Evolutionary conservation across 192 early-diverging fungal species (phyloP), one percentile per base, ranked within the genome.

Genomic region (Pecoramyces ruminantium): DNA sequence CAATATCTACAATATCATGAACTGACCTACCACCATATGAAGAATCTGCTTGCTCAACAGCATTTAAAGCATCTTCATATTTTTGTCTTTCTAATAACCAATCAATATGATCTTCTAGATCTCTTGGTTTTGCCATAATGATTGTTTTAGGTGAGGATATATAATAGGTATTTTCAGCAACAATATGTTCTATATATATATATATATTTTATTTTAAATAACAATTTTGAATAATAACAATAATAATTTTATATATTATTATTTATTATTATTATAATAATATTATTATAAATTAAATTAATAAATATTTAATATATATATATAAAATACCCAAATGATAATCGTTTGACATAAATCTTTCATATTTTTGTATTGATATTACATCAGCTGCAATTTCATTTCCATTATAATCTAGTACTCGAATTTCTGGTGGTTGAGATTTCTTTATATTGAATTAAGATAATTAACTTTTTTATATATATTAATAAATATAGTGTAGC

Each of bases 141-240:
- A 98, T 90, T 86, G 98, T 95, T 84, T 97, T 97, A 8, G 98
- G 98, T 25, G 94, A 95, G 34, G 96, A 88, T 21, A 99, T 89
- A 83, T 96, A 98, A 85, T 95, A 98, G 81, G 93, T 91, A 78
- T 94, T 91, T 77, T 97, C 93, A 8, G 83, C 5, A 14, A 51
- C 80, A 40, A n/a, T 77, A 83, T 28, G 67, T 40, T 58, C 30
- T 58, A 29, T 58, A 13, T 80, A 13, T 80, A 13, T 58, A n/a
- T n/a, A n/a, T n/a, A n/a, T n/a, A n/a, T n/a, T n/a, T n/a, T n/a
- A n/a, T n/a, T n/a, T n/a, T n/a, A n/a, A n/a, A n/a, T n/a, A n/a
- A n/a, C n/a, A n/a, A n/a, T n/a, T n/a, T n/a, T n/a, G n/a, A n/a
- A n/a, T n/a, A n/a, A n/a, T n/a, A n/a, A n/a, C n/a, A n/a, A n/a